phyloP scores from a whole-genome alignment of 2,329 filamentous ascomycete genomes.

The Microcera coccophila region DNA sequence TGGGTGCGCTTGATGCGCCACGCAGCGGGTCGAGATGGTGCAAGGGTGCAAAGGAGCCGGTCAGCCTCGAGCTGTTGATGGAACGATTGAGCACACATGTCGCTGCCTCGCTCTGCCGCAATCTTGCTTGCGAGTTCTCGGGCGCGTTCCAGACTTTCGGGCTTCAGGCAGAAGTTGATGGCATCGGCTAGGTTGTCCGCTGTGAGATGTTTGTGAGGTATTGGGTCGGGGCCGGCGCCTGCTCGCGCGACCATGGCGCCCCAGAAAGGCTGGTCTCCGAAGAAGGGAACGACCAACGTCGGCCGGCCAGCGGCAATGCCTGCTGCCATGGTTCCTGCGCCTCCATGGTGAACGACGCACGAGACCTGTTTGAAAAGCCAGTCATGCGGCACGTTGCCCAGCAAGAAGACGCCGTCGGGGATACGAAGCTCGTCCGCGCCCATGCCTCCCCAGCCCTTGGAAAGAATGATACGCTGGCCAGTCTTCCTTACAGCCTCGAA shows the following conservation, averaged over 20 bases:
- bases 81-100: constrained; percentile 3
- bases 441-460: constrained; percentile 62
- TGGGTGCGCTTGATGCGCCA: constrained; percentile 68
- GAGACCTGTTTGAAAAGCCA: constrained; percentile 80
- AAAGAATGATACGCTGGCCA: constrained; percentile 64
- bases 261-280: constrained; percentile 80
- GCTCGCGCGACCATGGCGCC: constrained; percentile 67
- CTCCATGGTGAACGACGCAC: constrained; percentile 79
- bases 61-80: constrained; percentile 33
- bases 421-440: constrained; percentile 64
- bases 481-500: constrained; percentile 60
- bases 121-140: constrained; percentile 3
- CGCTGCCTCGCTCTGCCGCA: constrained; percentile 2
- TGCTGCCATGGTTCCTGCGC: constrained; percentile 78
- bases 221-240: constrained; percentile 65
- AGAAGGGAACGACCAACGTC: constrained; percentile 79
- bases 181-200: constrained; percentile 61
- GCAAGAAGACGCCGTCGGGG: constrained; percentile 71
- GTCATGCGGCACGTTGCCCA: constrained; percentile 70
- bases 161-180: constrained; percentile 55
- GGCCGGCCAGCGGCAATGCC: constrained; percentile 72
- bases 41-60: constrained; percentile 64
- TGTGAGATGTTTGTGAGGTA: constrained; percentile 63
- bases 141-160: constrained; percentile 32
- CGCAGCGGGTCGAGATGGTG: constrained; percentile 62